Base-by-base conservation (phyloP, 2,329 filamentous ascomycete genomes). In the Ophiostoma piceae region DNA sequence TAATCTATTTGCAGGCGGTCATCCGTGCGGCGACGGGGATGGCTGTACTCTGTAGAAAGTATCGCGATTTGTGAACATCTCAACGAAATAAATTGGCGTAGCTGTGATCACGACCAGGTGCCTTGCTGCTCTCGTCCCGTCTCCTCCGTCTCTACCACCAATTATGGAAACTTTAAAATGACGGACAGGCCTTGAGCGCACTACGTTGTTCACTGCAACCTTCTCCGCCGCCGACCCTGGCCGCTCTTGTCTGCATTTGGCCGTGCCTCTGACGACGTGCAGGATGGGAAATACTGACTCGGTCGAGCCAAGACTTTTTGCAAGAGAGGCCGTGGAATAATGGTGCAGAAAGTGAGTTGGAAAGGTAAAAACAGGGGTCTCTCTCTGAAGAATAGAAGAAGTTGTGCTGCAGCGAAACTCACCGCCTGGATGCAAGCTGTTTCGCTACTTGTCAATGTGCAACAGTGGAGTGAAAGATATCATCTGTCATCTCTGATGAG, bases 31-130 rank as follows among this genome's bases (percentile, higher is more conserved):
- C 26, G 32, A 57, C 51, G 22, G 57, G 26, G 57, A 32, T 62
- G 57, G 26, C 57, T 9, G 51, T 26, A 8, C 26, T 29, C 1
- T 2, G 26, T 29, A 29, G 26, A n/a, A n/a, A 29, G 26, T 29
- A n/a, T 64, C 32, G 16, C 9, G 39, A 41, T 14, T 41, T 41
- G 9, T 62, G 47, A 62, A 14, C 39, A 41, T 14, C 39, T 41
- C 39, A 32, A 16, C 12, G 32, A 64, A n/a, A 3, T 35, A 37
- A 35, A 65, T 39, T 39, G 7, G 19, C 62, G 62, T 65, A 65
- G 62, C 62, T 65, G 32, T 65, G 62, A 39, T n/a, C 32, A 65
- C n/a, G 62, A 41, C 62, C 62, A 65, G 62, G 62, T 65, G 62
- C 62, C 62, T 65, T 65, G 35, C 35, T 65, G 16, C 6, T 22